phyloP scores from a whole-genome alignment of 2,329 filamentous ascomycete species.

The Alternaria alternata region DNA sequence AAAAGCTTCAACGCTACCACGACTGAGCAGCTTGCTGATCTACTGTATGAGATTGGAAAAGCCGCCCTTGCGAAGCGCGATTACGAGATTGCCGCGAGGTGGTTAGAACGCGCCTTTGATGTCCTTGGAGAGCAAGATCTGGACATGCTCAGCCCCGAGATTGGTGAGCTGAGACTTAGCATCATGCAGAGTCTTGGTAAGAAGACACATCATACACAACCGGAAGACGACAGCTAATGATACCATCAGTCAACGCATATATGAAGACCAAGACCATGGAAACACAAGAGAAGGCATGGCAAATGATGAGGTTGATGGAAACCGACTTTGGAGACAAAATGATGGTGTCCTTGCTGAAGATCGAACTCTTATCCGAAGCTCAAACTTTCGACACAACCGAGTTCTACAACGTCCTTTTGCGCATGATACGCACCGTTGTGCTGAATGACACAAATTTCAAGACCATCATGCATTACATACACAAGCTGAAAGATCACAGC shows the following conservation, averaged over 20 bases:
- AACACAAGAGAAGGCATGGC: slow-evolving; percentile 61
- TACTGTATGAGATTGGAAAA: slow-evolving; percentile 76
- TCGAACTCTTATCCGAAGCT: slow-evolving; percentile 69
- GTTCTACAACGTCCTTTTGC: slow-evolving; percentile 62
- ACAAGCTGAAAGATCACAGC: slow-evolving; percentile 64
- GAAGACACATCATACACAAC: neutral
- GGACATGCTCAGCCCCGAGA: slow-evolving; percentile 65
- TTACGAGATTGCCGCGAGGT: slow-evolving; percentile 67
- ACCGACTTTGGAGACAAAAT: slow-evolving; percentile 71
- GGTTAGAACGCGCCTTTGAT: slow-evolving; percentile 75
- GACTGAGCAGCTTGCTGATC: slow-evolving; percentile 70
- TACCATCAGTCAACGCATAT: slow-evolving; percentile 62
- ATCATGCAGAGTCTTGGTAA: slow-evolving; percentile 67
- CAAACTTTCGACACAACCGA: slow-evolving; percentile 46
- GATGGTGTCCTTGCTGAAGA: slow-evolving; percentile 70
- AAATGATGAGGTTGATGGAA: slow-evolving; percentile 69
- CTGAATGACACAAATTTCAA: slow-evolving; percentile 71
- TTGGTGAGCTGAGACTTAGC: slow-evolving; percentile 69
- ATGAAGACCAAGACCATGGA: slow-evolving; percentile 59
- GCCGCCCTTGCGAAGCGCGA: slow-evolving; percentile 63
- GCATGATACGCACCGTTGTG: slow-evolving; percentile 68
- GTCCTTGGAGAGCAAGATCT: slow-evolving; percentile 65
- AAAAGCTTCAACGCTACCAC: slow-evolving; percentile 57
- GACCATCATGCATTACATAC: slow-evolving; percentile 71
- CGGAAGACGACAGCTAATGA: slow-evolving; percentile 13